Base-by-base conservation (phyloP, 305 asterid species). In the Caryopteris hybrid region DNA sequence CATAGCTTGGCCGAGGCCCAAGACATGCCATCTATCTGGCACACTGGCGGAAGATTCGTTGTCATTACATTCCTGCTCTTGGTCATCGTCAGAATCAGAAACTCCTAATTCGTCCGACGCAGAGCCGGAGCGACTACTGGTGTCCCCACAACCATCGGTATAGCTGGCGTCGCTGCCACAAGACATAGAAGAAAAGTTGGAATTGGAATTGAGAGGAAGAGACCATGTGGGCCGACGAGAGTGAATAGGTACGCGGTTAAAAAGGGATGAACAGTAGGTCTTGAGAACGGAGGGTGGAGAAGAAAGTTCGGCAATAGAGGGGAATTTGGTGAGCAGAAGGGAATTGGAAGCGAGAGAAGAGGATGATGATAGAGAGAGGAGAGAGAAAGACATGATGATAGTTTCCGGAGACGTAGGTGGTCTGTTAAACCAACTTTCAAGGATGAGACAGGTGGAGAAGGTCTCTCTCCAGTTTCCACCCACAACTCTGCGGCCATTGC, bases 1-100 rank as follows among this genome's bases (percentile, higher is more conserved):
- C 99, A 93, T 93, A 70, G 99, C 99, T 83, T 93, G 99, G 68
- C 97, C 99, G 52, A 93, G 97, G 14, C 99, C 99, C 80, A 93
- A 78, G 36, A 89, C 96, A 63, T 90, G 92, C 96, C 95, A 93
- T 75, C 78, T 79, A 6, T 87, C 90, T 2, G 96, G 92, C 71
- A 78, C 45, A 61, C 81, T 14, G 64, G 79, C 29, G 65, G 84
- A 63, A 42, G 78, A 61, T 12, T 74, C 31, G 8, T 43, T 45
- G 22, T 73, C 59, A 20, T 61, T 62, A 43, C 13, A 34, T 22
- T 45, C 70, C 16, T 54, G 59, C 17, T 50, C 56, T 22, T 60
- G 70, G 25, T 85, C 91, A 29, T 85, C 91, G 29, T 84, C 90
- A 41, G 83, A 78, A 68, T 76, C 88, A 75, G 79, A 76, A 45